Percentiles rank a stretch among this genome's conserved stretches.
These are phyloP conservation scores for Pseudozyma flocculosa DNA, from an alignment of 1,284 basidiomycete species.

Conservation along the genomic window DNA sequence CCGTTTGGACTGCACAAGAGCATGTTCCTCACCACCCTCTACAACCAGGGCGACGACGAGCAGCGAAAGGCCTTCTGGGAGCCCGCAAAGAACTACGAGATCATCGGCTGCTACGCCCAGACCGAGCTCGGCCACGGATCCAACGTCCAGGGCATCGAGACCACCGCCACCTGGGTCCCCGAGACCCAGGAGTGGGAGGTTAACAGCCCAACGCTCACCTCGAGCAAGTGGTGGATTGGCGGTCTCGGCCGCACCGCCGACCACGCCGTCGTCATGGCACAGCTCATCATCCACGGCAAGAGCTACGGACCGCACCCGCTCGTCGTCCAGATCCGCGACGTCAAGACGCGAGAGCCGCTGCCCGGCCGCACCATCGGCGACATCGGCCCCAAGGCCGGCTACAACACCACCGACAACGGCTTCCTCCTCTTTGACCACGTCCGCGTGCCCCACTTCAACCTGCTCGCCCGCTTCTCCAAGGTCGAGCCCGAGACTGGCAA, in stretches of 20 bases:
- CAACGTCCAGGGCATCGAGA: conserved; percentile 51
- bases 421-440: conserved; percentile 50
- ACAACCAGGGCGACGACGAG: conserved; percentile 49
- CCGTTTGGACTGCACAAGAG: conserved; percentile 48
- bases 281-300: conserved; percentile 58
- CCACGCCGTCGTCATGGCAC: conserved; percentile 60
- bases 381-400: conserved; percentile 58
- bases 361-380: conserved; percentile 58
- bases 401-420: conserved; percentile 58
- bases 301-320: conserved; percentile 58
- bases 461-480: conserved; percentile 56
- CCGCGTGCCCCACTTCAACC: conserved; percentile 58
- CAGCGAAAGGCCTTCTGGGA: conserved; percentile 48
- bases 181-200: conserved; percentile 44
- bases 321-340: conserved; percentile 58
- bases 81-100: conserved; percentile 41
- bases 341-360: conserved; percentile 57
- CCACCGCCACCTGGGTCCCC: conserved; percentile 43
- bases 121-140: conserved; percentile 52
- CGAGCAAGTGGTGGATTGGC: conserved; percentile 58
- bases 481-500: conserved; percentile 55
- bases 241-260: conserved; percentile 58
- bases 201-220: conserved; percentile 41
- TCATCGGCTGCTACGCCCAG: conserved; percentile 52
- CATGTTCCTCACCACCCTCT: conserved; percentile 54